Evolutionary conservation across 768 basidiomycete species (phyloP).

Genomic region (Auricularia auricula-judae): DNA sequence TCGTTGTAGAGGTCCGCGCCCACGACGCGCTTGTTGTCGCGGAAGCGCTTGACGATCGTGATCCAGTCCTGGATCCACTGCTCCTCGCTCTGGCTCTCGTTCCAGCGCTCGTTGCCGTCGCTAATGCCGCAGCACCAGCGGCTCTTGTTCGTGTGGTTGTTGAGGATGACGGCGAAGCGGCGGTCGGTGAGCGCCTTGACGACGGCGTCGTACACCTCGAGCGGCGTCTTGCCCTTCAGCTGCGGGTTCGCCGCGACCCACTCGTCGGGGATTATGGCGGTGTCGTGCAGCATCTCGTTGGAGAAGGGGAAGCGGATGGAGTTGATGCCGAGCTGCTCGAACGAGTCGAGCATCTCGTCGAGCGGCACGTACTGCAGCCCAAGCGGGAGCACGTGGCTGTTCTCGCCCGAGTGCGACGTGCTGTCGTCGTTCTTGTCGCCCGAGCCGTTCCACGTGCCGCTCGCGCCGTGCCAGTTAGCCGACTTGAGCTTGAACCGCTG

Average conservation of each 20-base stretch:
- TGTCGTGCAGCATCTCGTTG: conserved; percentile 7
- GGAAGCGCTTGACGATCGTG: conserved; percentile 5
- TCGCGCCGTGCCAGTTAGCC: conserved; percentile 7
- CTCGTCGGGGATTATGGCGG: neutral
- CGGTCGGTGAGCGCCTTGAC: conserved; percentile 5
- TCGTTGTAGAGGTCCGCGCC: conserved; percentile 8
- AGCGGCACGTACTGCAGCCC: conserved; percentile 4
- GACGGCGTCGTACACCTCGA: conserved; percentile 4
- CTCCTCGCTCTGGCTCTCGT: conserved; percentile 5
- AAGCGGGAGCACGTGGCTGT: conserved; percentile 1
- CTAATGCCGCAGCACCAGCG: conserved; percentile 7
- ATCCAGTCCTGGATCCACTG: conserved; percentile 6
- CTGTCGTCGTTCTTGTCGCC: conserved; percentile 5
- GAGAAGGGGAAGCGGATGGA: conserved; percentile 7
- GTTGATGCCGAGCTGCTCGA: conserved; percentile 7
- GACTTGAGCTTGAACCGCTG: conserved; percentile 6
- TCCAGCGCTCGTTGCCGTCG: conserved; percentile 8
- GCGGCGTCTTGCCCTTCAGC: conserved; percentile 6
- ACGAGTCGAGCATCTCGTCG: conserved; percentile 5
- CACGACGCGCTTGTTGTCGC: conserved; percentile 7
- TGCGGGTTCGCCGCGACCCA: conserved; percentile 5
- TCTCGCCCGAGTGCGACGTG: conserved; percentile 2
- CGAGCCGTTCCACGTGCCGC: conserved; percentile 4
- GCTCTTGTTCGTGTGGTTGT: conserved; percentile 6
- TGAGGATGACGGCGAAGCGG: conserved; percentile 7